phyloP scores from a whole-genome alignment of 768 basidiomycete genomes.

The Leccinum imitatum region DNA sequence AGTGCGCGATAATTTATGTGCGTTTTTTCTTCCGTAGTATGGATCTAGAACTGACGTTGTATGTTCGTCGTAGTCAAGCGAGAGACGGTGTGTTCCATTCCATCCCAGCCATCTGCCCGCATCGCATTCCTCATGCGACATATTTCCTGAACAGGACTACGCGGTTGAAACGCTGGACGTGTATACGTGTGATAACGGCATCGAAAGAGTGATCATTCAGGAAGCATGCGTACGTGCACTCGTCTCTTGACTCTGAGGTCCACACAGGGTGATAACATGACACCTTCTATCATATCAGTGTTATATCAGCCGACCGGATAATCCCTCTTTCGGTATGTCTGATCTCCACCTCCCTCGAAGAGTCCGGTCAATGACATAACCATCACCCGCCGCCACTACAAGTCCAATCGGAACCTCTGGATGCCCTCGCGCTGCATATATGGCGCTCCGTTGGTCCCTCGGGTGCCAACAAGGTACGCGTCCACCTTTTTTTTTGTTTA shows the following conservation, averaged over 20 bases:
- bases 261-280: neutral
- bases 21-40: constrained; percentile 2
- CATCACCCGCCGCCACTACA: constrained; percentile 25
- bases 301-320: constrained; percentile 85
- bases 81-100: constrained; percentile 58
- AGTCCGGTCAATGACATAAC: neutral
- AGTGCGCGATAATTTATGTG: constrained; percentile 81
- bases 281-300: constrained; percentile 44
- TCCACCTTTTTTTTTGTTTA: neutral
- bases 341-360: neutral
- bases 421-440: constrained; percentile 63
- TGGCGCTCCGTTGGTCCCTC: constrained; percentile 79
- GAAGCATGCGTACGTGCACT: constrained; percentile 14
- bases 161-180: constrained; percentile 77
- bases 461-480: constrained; percentile 76
- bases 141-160: constrained; percentile 61
- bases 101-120: neutral
- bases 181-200: constrained; percentile 52
- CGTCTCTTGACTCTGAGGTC: neutral
- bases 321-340: constrained; percentile 79
- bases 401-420: constrained; percentile 79
- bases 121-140: neutral
- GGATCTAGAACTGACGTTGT: neutral
- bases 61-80: constrained; percentile 56
- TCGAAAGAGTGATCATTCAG: constrained; percentile 54